Base-by-base conservation (phyloP, 2,329 filamentous ascomycete genomes). In the Fusarium succisae region DNA sequence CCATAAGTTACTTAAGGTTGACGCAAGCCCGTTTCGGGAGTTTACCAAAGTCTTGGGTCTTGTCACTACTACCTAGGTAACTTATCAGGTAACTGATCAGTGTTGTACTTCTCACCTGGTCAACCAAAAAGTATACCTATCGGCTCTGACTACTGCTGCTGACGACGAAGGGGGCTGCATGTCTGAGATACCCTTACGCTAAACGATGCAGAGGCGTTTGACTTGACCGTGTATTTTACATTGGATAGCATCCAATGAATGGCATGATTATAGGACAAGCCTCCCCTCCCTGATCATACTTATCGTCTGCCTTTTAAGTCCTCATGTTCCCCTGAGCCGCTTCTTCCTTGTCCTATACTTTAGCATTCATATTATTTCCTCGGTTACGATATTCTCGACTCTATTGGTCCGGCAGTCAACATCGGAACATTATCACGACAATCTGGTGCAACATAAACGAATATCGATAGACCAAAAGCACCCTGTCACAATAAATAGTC, bases 171-270 rank as follows among this genome's bases (percentile, higher is more conserved):
- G 48, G 43, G 44, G 44, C 60, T 71, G 69, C 69, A 66, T 70
- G 69, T 70, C 69, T 70, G 61, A 71, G 59, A 54, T 57, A 39
- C 28, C 50, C 58, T 37, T 38, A 32, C 57, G 37, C 57, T 17
- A 70, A 54, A 58, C 45, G 51, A 70, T 66, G 55, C 69, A 70
- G 61, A 71, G 61, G 69, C 69, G 69, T 71, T 70, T 70, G 51
- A 60, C 63, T 58, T 65, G 55, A 66, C 48, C 59, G 48, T 60
- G 48, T 64, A 39, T 37, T 47, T 50, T 50, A 41, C 47, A 57
- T 68, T 56, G 45, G 65, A 64, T 55, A 44, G 45, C 18, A 53
- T 59, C 56, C 56, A 59, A 59, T 58, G 55, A 48, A 38, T 59
- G 22, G 44, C 22, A 51, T 51, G 32, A 50, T 51, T 51, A 30